Conservation (phyloP, 768 basidiomycete species). For the Paxillus rubicundulus region DNA sequence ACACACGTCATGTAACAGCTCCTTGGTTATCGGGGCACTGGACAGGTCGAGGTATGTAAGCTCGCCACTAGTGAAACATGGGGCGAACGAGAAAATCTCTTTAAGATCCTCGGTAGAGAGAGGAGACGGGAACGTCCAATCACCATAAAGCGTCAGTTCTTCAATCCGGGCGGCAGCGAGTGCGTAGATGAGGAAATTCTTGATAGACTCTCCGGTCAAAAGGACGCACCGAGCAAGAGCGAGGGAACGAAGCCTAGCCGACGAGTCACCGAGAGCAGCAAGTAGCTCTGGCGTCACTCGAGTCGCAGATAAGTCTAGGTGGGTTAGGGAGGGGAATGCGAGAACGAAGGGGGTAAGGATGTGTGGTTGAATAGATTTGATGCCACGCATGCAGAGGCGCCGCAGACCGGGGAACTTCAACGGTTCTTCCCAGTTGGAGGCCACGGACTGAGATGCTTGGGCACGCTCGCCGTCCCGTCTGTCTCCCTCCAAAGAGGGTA, state of each 20-base stretch:
- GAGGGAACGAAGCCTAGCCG: constrained; percentile 71
- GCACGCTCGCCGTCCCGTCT: constrained; percentile 29
- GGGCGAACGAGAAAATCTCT: constrained; percentile 69
- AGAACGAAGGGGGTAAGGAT: constrained; percentile 71
- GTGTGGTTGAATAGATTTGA: constrained; percentile 70
- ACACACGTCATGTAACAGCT: constrained; percentile 48
- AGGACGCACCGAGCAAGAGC: constrained; percentile 84
- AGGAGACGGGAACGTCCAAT: constrained; percentile 76
- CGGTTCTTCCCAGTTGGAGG: constrained; percentile 44
- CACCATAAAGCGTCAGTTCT: constrained; percentile 89
- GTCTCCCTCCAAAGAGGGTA: constrained; percentile 31
- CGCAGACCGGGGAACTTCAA: constrained; percentile 65
- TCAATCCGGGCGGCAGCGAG: constrained; percentile 57
- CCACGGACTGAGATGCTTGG: constrained; percentile 33
- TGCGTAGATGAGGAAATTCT: constrained; percentile 66
- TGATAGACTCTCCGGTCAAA: constrained; percentile 76
- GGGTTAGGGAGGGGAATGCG: constrained; percentile 82
- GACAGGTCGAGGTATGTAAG: constrained; percentile 91
- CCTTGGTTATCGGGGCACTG: constrained; percentile 66
- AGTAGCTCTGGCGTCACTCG: constrained; percentile 77
- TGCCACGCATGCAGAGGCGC: constrained; percentile 79
- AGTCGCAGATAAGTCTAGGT: constrained; percentile 91
- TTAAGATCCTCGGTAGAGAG: constrained; percentile 63
- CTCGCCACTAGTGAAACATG: constrained; percentile 72
- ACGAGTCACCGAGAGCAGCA: constrained; percentile 59